Percentiles rank a stretch among this genome's conserved stretches.
Conservation (phyloP, 345 rosid species). For the Eucalyptus viminalis region DNA sequence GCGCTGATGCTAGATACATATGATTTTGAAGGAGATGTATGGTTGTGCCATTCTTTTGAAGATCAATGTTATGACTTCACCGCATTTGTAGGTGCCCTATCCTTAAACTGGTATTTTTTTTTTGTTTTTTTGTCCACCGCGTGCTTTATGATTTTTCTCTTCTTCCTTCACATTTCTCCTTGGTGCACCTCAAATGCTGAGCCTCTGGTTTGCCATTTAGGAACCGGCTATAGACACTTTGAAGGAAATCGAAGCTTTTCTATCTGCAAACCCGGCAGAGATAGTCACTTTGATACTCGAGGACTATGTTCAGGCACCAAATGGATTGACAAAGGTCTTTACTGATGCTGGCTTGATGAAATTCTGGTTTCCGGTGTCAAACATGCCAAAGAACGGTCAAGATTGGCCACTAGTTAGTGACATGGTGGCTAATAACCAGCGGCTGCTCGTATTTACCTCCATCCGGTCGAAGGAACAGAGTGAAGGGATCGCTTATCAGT, state of each 20-base stretch:
- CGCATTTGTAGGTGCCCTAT: constrained; percentile 31
- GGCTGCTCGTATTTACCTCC: constrained; percentile 54
- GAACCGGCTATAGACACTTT: constrained; percentile 47
- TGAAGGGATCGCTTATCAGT: constrained; percentile 68
- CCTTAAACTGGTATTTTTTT: background rate
- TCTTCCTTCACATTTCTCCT: background rate
- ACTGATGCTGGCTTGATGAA: constrained; percentile 51
- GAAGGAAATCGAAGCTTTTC: constrained; percentile 50
- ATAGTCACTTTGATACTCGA: constrained; percentile 54
- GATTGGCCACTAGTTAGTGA: constrained; percentile 65
- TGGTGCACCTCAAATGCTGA: background rate
- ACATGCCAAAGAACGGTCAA: constrained; percentile 47
- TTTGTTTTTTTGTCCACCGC: background rate
- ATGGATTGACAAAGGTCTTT: constrained; percentile 48
- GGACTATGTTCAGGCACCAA: constrained; percentile 45
- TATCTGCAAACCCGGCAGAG: constrained; percentile 40
- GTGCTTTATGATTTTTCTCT: background rate
- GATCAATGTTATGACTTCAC: constrained; percentile 50
- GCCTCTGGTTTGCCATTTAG: background rate
- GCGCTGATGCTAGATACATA: constrained; percentile 64
- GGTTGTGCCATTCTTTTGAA: constrained; percentile 63
- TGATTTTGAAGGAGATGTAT: constrained; percentile 48
- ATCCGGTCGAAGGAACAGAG: constrained; percentile 30
- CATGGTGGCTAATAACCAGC: constrained; percentile 47
- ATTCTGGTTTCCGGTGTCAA: constrained; percentile 43